These are phyloP conservation scores for Cryptococcus maquisensis DNA, from an alignment of 1,284 basidiomycete species.

Conservation along the genomic window DNA sequence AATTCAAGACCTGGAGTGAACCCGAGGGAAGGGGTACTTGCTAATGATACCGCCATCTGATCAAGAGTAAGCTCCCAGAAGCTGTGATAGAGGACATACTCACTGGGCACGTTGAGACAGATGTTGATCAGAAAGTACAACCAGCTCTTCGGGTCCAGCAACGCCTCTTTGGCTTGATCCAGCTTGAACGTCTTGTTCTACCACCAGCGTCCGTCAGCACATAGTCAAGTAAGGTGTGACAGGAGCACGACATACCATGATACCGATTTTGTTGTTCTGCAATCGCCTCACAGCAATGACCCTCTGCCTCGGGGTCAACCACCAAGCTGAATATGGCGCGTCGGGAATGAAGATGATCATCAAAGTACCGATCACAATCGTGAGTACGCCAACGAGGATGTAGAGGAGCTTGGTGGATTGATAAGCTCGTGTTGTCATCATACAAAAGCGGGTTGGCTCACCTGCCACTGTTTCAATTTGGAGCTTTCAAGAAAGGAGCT, in stretches of 20 bases:
- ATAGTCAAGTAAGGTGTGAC: not conserved
- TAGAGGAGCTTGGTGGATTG: not conserved
- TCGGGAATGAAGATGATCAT: not conserved
- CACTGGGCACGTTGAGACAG: slow-evolving; percentile 12
- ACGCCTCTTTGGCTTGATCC: slow-evolving; percentile 30
- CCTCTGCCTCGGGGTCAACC: not conserved
- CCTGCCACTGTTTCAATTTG: slow-evolving; percentile 6
- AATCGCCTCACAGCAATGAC: not conserved
- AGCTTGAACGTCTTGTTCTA: slow-evolving; percentile 10
- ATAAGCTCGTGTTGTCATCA: too few relatives aligned
- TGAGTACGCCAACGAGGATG: not conserved
- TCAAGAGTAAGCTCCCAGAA: not conserved
- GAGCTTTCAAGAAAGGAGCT: not conserved
- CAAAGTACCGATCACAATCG: not conserved
- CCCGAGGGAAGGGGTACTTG: not conserved
- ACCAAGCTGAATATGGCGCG: not conserved
- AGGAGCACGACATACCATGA: not conserved
- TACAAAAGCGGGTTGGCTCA: too few relatives aligned
- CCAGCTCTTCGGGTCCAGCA: slow-evolving; percentile 16
- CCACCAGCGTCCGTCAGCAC: not conserved
- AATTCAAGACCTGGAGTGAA: not conserved
- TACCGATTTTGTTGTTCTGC: not conserved
- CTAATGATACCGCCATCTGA: slow-evolving; percentile 16
- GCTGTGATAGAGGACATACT: not conserved
- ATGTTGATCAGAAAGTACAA: slow-evolving; percentile 10